These are phyloP conservation scores for Neurospora sp. DNA, from an alignment of 495 filamentous ascomycete genomes.

Conservation along the genomic window DNA sequence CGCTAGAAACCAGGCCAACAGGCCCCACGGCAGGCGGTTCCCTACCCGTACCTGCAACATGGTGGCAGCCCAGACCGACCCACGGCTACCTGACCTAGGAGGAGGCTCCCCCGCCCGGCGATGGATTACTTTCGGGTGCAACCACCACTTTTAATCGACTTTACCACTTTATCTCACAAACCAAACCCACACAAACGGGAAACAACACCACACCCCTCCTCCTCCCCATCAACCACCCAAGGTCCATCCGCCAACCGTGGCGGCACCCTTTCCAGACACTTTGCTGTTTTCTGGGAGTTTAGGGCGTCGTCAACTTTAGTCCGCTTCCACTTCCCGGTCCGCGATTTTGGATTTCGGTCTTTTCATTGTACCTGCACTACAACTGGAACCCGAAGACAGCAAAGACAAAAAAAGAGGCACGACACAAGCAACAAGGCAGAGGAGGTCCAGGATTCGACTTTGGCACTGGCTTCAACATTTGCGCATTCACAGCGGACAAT, in stretches of 20 bases:
- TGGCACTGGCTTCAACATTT: not conserved
- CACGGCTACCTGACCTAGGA: not conserved
- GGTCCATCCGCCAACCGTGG: constrained; percentile 2
- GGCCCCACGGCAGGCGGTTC: not conserved
- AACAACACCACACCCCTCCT: constrained; percentile 1
- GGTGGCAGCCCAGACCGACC: not conserved
- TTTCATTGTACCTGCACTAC: not conserved
- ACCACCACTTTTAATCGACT: not conserved
- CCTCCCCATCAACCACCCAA: constrained; percentile 1
- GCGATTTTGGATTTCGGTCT: not conserved
- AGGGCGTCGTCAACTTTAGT: not conserved
- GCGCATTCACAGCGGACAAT: constrained; percentile 6
- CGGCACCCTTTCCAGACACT: not conserved
- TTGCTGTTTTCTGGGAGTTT: not conserved
- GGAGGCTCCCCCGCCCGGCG: not conserved
- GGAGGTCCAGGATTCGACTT: not conserved
- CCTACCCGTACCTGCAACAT: not conserved
- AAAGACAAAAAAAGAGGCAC: not conserved
- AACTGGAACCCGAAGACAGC: not conserved
- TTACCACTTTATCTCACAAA: not conserved
- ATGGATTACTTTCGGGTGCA: not conserved
- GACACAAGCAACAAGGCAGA: not conserved
- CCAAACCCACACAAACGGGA: not conserved
- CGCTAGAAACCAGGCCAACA: not conserved
- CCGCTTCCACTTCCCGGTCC: not conserved